These are phyloP conservation scores for Saitozyma podzolica DNA, from an alignment of 768 basidiomycete genomes.

Conservation along the genomic window DNA sequence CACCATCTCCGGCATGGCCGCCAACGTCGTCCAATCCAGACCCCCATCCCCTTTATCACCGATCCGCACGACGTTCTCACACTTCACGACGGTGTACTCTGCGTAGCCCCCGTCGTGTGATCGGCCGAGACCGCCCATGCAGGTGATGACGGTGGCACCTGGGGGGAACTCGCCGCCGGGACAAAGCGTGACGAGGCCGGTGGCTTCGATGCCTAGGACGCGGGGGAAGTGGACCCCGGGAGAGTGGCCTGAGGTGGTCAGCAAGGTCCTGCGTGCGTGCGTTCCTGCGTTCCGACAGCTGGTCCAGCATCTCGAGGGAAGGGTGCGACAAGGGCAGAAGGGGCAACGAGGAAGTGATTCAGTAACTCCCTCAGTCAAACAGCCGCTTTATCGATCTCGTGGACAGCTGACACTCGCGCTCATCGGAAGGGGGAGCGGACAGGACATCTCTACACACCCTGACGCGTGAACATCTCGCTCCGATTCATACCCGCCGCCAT, in stretches of 20 bases:
- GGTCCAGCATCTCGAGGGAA: too few species aligned
- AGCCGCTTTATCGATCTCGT: too few species aligned
- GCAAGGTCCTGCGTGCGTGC: too few species aligned
- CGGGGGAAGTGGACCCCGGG: slow-evolving; percentile 13
- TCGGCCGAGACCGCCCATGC: slow-evolving; percentile 10
- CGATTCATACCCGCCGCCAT: slow-evolving; percentile 15
- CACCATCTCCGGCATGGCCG: slow-evolving; percentile 9
- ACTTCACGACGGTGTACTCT: slow-evolving; percentile 9
- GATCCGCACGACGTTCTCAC: slow-evolving; percentile 5
- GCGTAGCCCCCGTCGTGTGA: slow-evolving; percentile 11
- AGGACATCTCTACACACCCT: slow-evolving; percentile 1
- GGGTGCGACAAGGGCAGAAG: too few species aligned
- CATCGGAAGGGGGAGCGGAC: too few species aligned
- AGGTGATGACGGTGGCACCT: slow-evolving; percentile 5
- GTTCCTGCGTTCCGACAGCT: too few species aligned
- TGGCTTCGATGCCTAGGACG: slow-evolving; percentile 11
- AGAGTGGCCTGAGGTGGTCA: slow-evolving; percentile 1
- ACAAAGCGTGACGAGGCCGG: slow-evolving; percentile 5
- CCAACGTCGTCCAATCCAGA: slow-evolving; percentile 6
- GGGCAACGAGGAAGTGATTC: too few species aligned
- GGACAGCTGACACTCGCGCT: too few species aligned
- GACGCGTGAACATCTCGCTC: slow-evolving; percentile 14
- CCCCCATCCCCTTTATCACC: not conserved
- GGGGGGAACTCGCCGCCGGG: not conserved
- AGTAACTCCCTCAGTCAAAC: too few species aligned